These are phyloP conservation scores for Thalia dealbata DNA, from an alignment of 176 grass and related monocot species.

Conservation along the genomic window DNA sequence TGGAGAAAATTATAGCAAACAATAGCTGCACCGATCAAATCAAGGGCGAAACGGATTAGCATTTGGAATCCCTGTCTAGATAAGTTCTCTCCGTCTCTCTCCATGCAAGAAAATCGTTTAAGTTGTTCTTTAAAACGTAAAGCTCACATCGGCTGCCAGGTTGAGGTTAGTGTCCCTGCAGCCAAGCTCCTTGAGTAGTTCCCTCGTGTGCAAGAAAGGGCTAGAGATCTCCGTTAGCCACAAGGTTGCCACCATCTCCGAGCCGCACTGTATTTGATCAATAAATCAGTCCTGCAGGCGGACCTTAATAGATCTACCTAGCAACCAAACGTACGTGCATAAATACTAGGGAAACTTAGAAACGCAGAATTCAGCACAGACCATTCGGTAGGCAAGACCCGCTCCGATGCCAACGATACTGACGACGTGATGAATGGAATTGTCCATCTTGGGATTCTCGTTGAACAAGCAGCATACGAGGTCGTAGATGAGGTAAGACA, in stretches of 20 bases:
- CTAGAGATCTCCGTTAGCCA: conserved; percentile 25
- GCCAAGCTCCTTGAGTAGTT: conserved; percentile 15
- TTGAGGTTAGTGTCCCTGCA: conserved; percentile 43
- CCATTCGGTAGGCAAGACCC: conserved; percentile 30
- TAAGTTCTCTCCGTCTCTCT: no score
- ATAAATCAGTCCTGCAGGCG: no score
- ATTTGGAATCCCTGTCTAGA: no score
- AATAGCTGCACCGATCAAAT: conserved; percentile 32
- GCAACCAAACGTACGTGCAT: no score
- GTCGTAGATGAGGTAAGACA: conserved; percentile 32
- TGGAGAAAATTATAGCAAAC: conserved; percentile 70
- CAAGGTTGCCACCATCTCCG: conserved; percentile 17
- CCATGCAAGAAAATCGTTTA: no score
- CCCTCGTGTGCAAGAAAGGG: conserved; percentile 18
- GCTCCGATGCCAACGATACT: conserved; percentile 21
- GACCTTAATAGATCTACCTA: no score
- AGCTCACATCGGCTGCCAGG: conserved; percentile 54
- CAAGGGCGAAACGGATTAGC: no score
- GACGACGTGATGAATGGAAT: conserved; percentile 24
- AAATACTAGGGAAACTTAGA: no score
- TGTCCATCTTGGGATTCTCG: conserved; percentile 18
- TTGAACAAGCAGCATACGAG: conserved; percentile 18
- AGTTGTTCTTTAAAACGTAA: no score
- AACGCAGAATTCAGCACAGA: background rate
- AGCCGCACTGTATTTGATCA: conserved; percentile 1